Evolutionary conservation across 345 rosid genomes (phyloP), one percentile per base, ranked within the genome.

Genomic region (Kernera saxatilis): DNA sequence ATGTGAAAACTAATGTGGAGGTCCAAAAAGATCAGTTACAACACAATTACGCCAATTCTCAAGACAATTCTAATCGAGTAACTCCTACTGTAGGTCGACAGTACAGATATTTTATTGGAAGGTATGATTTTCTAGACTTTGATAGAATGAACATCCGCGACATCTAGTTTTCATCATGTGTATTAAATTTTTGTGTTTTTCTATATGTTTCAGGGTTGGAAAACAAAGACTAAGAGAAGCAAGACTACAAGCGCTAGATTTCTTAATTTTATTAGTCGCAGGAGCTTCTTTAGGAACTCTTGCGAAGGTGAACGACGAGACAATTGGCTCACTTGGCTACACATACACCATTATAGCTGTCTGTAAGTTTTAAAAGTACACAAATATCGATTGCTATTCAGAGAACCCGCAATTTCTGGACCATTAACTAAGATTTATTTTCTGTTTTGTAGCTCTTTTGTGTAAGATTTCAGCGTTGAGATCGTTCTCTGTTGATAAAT

Each of bases 251-350:
- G 89, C 85, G 11, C 79, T 84, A 53, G 98, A 92, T 82, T 82
- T 81, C 27, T 39, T 87, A 37, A 89, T 92, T 36, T 71, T 92
- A n/a, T 79, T 87, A 77, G 79, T 89, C 35, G 98, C 92, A 36
- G 98, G 98, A 77, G 96, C 93, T 44, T 85, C 88, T 85, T 84
- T 92, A 76, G 98, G 94, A 67, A 85, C 87, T 58, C 96, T 92
- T 64, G 88, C 96, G 0, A 86, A 86, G 71, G 94, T 89, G 68
- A 80, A 78, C 21, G 98, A 92, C 63, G 94, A 83, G 78, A 85
- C 91, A n/a, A 83, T 92, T 26, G 88, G 82, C 22, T 74, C 86
- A 60, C 84, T 60, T 19, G 96, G 98, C 58, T 92, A 89, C 70
- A 89, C 96, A 30, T 92, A 82, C 66, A 83, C 96, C 1, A 89